phyloP scores from a whole-genome alignment of 179 eudicot species.

The Actinidia chinensis region DNA sequence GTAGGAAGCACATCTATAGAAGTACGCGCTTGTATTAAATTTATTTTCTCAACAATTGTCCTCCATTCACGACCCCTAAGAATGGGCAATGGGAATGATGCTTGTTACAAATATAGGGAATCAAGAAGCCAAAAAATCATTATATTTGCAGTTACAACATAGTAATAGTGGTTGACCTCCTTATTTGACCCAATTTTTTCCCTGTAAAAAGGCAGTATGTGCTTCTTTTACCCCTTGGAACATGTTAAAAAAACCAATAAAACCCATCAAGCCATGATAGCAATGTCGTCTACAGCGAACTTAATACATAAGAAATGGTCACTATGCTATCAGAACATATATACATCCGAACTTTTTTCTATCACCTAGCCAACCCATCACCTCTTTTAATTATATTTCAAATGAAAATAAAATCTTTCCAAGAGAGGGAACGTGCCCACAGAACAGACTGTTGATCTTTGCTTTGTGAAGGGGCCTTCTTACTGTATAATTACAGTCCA shows the following conservation, averaged over 20 bases:
- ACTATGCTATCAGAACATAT: neutral
- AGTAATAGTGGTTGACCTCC: neutral
- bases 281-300: neutral
- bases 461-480: no score
- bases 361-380: neutral
- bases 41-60: neutral
- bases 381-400: neutral
- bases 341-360: neutral
- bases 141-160: neutral
- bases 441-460: neutral
- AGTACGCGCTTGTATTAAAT: neutral
- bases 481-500: neutral
- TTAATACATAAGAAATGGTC: neutral
- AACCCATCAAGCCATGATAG: neutral
- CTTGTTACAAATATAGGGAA: neutral
- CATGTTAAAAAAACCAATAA: neutral
- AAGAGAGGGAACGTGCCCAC: neutral
- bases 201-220: neutral
- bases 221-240: neutral
- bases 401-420: neutral
- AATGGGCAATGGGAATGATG: constrained; percentile 2
- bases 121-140: neutral
- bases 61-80: neutral
- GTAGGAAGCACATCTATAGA: neutral
- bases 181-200: neutral